Conservation (phyloP, 2,329 filamentous ascomycete species). For the Microdochium paspali region DNA sequence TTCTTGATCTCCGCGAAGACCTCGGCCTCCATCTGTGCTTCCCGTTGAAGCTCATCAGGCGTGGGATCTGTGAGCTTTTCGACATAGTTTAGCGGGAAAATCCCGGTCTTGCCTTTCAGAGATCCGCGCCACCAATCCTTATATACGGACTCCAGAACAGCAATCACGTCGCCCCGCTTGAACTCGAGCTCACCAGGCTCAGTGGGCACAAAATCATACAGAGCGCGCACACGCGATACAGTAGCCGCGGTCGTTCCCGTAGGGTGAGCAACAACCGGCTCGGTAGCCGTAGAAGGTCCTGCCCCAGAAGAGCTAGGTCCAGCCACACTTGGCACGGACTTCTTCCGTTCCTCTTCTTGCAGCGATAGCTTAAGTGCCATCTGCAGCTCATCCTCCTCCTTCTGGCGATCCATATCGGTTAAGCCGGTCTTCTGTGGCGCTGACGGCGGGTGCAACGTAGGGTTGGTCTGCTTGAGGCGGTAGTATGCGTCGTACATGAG, state of each 20-base stretch:
- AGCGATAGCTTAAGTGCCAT: slow-evolving; percentile 90
- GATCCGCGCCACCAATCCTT: slow-evolving; percentile 99
- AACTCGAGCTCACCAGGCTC: slow-evolving; percentile 94
- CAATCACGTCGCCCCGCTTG: slow-evolving; percentile 93
- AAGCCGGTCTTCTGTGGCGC: slow-evolving; percentile 90
- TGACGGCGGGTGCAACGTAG: slow-evolving; percentile 81
- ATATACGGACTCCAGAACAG: slow-evolving; percentile 93
- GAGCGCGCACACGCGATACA: slow-evolving; percentile 83
- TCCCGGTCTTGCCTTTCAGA: slow-evolving; percentile 86
- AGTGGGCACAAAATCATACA: slow-evolving; percentile 91
- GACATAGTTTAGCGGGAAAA: slow-evolving; percentile 97
- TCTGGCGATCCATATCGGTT: slow-evolving; percentile 80
- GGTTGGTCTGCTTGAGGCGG: slow-evolving; percentile 76
- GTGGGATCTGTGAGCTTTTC: slow-evolving; percentile 96
- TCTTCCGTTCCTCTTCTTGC: slow-evolving; percentile 69
- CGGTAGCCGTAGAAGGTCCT: slow-evolving; percentile 15
- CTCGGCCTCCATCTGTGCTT: slow-evolving; percentile 86
- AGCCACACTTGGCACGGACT: slow-evolving; percentile 17
- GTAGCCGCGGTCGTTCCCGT: slow-evolving; percentile 92
- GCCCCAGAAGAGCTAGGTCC: slow-evolving; percentile 19
- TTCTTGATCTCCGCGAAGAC: slow-evolving; percentile 58
- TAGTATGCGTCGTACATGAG: slow-evolving; percentile 96
- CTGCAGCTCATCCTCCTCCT: slow-evolving; percentile 94
- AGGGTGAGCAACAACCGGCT: slow-evolving; percentile 47
- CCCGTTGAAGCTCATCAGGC: slow-evolving; percentile 83